Conservation (phyloP, 2,329 filamentous ascomycete genomes). For the Fusarium cyanostomum region DNA sequence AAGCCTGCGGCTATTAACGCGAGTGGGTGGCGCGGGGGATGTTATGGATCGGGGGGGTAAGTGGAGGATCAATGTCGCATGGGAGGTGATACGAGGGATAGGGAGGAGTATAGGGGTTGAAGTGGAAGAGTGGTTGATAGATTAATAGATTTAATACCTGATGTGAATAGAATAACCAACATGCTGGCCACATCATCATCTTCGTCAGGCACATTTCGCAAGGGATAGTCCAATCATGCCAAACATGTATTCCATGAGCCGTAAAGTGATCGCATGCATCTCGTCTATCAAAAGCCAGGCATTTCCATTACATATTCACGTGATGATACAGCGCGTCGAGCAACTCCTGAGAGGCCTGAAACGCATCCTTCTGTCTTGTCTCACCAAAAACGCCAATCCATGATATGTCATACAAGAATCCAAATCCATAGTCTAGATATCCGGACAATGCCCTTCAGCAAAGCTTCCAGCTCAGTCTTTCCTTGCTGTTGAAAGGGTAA, state of each 20-base stretch:
- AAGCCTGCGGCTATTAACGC: conserved; percentile 74
- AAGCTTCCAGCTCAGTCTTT: conserved; percentile 15
- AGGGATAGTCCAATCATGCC: background rate
- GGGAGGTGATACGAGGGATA: conserved; percentile 77
- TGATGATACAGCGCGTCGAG: conserved; percentile 36
- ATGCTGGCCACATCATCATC: background rate
- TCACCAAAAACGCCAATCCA: conserved; percentile 32
- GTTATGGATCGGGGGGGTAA: conserved; percentile 74
- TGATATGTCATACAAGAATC: conserved; percentile 32
- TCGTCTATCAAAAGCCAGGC: conserved; percentile 31
- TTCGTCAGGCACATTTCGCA: background rate
- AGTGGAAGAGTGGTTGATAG: conserved; percentile 78
- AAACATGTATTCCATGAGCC: conserved; percentile 21
- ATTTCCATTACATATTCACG: conserved; percentile 35
- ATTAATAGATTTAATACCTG: conserved; percentile 53
- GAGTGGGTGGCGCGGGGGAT: conserved; percentile 70
- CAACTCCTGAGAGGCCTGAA: conserved; percentile 5
- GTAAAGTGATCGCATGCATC: conserved; percentile 16
- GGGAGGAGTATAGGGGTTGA: conserved; percentile 81
- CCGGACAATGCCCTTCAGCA: conserved; percentile 4
- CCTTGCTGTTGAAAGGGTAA: conserved; percentile 13
- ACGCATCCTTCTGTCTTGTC: conserved; percentile 7
- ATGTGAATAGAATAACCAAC: too few species aligned
- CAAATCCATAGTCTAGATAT: conserved; percentile 25
- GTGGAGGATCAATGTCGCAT: conserved; percentile 82